These are phyloP conservation scores for Arxiozyma telluris DNA, from an alignment of 1,139 yeast species.

Conservation along the genomic window DNA sequence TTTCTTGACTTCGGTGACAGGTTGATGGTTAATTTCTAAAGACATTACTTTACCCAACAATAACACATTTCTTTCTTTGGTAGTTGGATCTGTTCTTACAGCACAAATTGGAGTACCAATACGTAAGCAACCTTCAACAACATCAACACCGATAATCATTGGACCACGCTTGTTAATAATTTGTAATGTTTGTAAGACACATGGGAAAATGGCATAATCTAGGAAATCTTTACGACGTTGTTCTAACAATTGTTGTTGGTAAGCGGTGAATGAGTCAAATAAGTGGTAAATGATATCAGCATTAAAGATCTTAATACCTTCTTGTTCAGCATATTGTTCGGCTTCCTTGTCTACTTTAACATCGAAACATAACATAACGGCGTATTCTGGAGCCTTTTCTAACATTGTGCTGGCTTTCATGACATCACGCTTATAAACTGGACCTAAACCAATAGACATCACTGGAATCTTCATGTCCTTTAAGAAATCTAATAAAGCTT, in stretches of 20 bases:
- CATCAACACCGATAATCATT: slow-evolving; percentile 98
- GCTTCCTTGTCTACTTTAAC: slow-evolving; percentile 97
- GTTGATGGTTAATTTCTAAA: slow-evolving; percentile 88
- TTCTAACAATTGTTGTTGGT: slow-evolving; percentile 80
- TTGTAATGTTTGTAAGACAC: slow-evolving; percentile 88
- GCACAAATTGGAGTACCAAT: slow-evolving; percentile 95
- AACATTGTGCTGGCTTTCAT: slow-evolving; percentile 96
- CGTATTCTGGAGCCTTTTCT: slow-evolving; percentile 90
- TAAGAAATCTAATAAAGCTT: slow-evolving; percentile 91
- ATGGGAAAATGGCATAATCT: slow-evolving; percentile 88
- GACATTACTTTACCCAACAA: slow-evolving; percentile 80
- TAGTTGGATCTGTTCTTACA: slow-evolving; percentile 78
- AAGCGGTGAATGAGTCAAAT: slow-evolving; percentile 89
- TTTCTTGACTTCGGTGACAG: slow-evolving; percentile 71
- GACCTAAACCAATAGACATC: slow-evolving; percentile 96
- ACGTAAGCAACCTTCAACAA: slow-evolving; percentile 79
- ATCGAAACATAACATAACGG: slow-evolving; percentile 97
- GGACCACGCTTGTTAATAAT: slow-evolving; percentile 98
- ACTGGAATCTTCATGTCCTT: slow-evolving; percentile 99
- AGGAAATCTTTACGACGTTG: slow-evolving; percentile 82
- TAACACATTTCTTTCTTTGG: slow-evolving; percentile 65
- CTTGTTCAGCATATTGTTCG: slow-evolving; percentile 92
- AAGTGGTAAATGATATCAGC: slow-evolving; percentile 95
- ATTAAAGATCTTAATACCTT: slow-evolving; percentile 81
- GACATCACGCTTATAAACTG: slow-evolving; percentile 94